Evolutionary conservation across 2,329 filamentous ascomycete genomes (phyloP).

Genomic region (Teratosphaeriaceae sp.): DNA sequence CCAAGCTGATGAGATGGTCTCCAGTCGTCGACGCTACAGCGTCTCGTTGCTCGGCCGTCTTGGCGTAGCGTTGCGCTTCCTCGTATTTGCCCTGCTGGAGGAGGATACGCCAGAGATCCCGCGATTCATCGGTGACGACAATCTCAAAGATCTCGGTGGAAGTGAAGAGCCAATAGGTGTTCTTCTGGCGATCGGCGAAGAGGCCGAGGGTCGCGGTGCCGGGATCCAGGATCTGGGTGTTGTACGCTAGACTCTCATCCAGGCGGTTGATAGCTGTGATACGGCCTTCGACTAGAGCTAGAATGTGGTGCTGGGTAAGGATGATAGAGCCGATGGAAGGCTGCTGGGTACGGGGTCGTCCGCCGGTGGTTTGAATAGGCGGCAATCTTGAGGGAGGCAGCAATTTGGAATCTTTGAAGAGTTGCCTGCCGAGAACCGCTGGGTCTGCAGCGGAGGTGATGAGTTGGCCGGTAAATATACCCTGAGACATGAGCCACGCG

Average conservation of each 20-base stretch:
- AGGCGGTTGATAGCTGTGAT: constrained; percentile 82
- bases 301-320: constrained; percentile 88
- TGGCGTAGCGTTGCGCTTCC: constrained; percentile 76
- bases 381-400: constrained; percentile 68
- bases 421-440: constrained; percentile 61
- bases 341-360: constrained; percentile 57
- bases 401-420: constrained; percentile 74
- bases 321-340: constrained; percentile 74
- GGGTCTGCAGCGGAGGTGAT: constrained; percentile 49
- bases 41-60: constrained; percentile 74
- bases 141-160: constrained; percentile 88
- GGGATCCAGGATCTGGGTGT: constrained; percentile 75
- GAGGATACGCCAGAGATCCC: constrained; percentile 94
- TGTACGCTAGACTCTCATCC: constrained; percentile 77
- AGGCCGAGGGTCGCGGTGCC: constrained; percentile 77
- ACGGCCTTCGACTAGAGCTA: constrained; percentile 74
- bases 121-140: constrained; percentile 79
- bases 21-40: constrained; percentile 87
- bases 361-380: constrained; percentile 57
- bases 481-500: constrained; percentile 84
- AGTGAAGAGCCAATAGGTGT: constrained; percentile 96
- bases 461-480: constrained; percentile 80
- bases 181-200: constrained; percentile 85
- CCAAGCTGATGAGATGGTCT: constrained; percentile 76
- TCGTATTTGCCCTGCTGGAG: constrained; percentile 82